Percentiles rank a stretch among this genome's conserved stretches.
Evolutionary conservation across 768 basidiomycete genomes (phyloP).

Genomic region (Rhizopogon rudus): DNA sequence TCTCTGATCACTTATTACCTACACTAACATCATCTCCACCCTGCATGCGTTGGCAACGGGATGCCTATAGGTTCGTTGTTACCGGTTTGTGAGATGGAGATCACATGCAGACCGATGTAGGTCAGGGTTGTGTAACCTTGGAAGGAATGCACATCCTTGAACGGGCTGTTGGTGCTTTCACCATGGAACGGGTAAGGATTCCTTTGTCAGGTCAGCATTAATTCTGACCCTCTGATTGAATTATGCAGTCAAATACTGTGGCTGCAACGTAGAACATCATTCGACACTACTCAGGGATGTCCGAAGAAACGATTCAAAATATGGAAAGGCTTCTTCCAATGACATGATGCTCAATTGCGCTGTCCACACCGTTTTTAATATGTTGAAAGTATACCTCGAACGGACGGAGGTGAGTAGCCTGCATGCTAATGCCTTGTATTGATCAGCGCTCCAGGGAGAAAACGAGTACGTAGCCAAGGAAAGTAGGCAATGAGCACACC

Average conservation of each 20-base stretch:
- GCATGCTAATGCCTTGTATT: background rate
- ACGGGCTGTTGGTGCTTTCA: background rate
- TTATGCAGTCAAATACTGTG: background rate
- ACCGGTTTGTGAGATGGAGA: background rate
- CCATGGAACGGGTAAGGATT: background rate
- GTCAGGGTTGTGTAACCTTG: background rate
- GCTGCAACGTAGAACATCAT: background rate
- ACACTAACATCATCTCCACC: too few species aligned
- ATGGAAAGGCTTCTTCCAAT: too few species aligned
- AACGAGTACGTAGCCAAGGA: background rate
- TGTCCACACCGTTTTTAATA: too few species aligned
- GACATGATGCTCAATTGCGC: too few species aligned
- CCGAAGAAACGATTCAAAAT: too few species aligned
- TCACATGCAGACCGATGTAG: background rate
- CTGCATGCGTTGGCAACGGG: too few species aligned
- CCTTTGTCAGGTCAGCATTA: background rate
- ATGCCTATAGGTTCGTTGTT: background rate
- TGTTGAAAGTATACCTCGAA: background rate
- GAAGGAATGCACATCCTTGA: background rate
- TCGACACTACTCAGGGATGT: too few species aligned
- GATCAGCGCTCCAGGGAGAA: background rate
- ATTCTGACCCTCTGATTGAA: background rate
- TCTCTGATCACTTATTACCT: too few species aligned
- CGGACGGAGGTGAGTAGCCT: background rate
- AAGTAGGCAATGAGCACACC: background rate